These are phyloP conservation scores for Hyaloscypha bicolor DNA, from an alignment of 495 filamentous ascomycete species.

Conservation along the genomic window DNA sequence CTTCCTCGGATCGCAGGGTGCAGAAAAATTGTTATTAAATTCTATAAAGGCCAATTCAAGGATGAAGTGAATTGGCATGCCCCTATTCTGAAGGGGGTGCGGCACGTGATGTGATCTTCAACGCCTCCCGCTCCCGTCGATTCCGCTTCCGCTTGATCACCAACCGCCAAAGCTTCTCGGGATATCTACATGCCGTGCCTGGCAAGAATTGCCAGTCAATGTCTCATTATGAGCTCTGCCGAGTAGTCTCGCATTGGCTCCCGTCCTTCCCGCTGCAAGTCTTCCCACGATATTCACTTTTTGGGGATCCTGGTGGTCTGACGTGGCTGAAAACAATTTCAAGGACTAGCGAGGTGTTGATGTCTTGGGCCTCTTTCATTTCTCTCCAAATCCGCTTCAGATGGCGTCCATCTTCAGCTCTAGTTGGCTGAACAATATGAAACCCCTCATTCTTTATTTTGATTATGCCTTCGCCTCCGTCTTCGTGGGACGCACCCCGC, in stretches of 20 bases:
- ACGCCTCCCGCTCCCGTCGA: background rate
- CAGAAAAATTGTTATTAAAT: too few species aligned
- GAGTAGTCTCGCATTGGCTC: background rate
- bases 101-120: too few species aligned
- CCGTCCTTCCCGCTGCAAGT: background rate
- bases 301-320: background rate
- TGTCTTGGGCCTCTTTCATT: background rate
- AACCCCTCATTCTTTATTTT: slow-evolving; percentile 1
- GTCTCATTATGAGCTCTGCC: background rate
- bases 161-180: background rate
- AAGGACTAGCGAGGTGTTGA: background rate
- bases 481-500: background rate
- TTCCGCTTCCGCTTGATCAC: background rate
- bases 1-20: too few species aligned
- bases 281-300: background rate
- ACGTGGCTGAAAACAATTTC: background rate
- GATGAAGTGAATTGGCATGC: too few species aligned
- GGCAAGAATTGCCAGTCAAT: background rate
- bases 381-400: background rate
- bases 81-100: background rate
- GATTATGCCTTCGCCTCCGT: background rate
- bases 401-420: background rate
- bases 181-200: background rate
- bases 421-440: slow-evolving; percentile 18
- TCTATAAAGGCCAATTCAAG: too few species aligned